Percentiles rank a stretch among this genome's conserved stretches.
phyloP scores from a whole-genome alignment of 495 filamentous ascomycete genomes.

The Penicillium bovifimosum region DNA sequence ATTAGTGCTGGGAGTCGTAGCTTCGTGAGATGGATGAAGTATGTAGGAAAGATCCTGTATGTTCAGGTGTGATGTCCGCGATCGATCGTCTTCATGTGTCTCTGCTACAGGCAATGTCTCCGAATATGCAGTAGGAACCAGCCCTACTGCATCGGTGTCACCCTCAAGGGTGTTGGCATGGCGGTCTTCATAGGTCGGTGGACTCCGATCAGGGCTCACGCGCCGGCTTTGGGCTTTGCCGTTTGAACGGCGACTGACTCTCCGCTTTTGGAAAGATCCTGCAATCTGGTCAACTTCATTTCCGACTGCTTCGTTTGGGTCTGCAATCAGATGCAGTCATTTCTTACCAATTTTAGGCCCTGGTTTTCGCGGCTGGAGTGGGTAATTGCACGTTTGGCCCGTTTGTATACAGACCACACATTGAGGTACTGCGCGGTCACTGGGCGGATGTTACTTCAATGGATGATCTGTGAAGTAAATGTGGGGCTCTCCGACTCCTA shows the following conservation, averaged over 20 bases:
- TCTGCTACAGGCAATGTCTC: background rate
- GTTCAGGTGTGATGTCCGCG: background rate
- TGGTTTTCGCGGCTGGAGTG: background rate
- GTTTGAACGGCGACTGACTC: background rate
- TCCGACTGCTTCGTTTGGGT: background rate
- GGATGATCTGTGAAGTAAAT: background rate
- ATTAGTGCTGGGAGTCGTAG: background rate
- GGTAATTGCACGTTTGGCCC: background rate
- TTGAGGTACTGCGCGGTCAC: background rate
- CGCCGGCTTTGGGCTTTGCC: background rate
- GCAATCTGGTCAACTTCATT: background rate
- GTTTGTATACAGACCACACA: background rate
- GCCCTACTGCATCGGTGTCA: background rate
- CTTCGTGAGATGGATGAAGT: background rate
- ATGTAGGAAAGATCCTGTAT: background rate
- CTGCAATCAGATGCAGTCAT: background rate
- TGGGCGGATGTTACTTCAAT: background rate
- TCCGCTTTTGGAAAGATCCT: background rate
- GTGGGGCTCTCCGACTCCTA: no score
- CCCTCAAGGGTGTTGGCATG: background rate
- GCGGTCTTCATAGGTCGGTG: background rate
- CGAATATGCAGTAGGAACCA: background rate
- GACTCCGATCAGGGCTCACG: background rate
- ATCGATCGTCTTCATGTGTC: background rate
- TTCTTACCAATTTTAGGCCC: background rate